Base-by-base conservation (phyloP, 495 filamentous ascomycete genomes). In the Penicillium canescens region DNA sequence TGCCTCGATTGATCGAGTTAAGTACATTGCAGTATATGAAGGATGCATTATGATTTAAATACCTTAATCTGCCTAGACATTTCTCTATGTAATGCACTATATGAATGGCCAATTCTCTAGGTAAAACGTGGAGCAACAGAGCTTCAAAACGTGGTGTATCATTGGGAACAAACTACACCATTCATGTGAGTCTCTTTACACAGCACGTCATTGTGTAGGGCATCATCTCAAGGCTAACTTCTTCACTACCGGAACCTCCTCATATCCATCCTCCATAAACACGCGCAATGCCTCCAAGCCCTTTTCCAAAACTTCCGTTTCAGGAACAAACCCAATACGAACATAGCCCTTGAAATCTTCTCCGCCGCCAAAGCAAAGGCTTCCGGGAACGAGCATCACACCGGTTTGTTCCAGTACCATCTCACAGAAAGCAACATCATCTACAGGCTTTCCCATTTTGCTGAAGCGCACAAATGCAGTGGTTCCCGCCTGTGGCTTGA, bases 311-410 rank as follows among this genome's bases (percentile, higher is more conserved):
- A 92, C 81, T 23, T 82, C 76, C 0, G 88, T 92, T 50, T 87
- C 78, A 55, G 79, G 84, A n/a, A 83, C 88, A 69, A 85, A 96
- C 4, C 91, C 90, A 52, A 96, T 79, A 40, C 92, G 73, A 3
- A 96, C 86, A 68, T 79, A 94, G 6, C 92, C 92, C 57, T 78
- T 73, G 52, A 92, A 96, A 41, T 94, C 87, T 33, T 69, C 69
- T 1, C 81, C 81, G 5, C 76, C 62, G 0, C 89, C 90, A 72
- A 96, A 96, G 58, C 89, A 93, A 6, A 73, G 70, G 47, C 84
- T 83, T 0, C 85, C 92, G 1, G 92, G 91, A 14, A 90, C 70
- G 60, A 95, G 78, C 80, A 96, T 78, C n/a, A 93, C 88, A 10
- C 89, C 89, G 0, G 77, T 85, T 66, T 84, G 80, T 46, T 86